phyloP scores from a whole-genome alignment of 139 green algal species.

The Haematococcus lacustris region DNA sequence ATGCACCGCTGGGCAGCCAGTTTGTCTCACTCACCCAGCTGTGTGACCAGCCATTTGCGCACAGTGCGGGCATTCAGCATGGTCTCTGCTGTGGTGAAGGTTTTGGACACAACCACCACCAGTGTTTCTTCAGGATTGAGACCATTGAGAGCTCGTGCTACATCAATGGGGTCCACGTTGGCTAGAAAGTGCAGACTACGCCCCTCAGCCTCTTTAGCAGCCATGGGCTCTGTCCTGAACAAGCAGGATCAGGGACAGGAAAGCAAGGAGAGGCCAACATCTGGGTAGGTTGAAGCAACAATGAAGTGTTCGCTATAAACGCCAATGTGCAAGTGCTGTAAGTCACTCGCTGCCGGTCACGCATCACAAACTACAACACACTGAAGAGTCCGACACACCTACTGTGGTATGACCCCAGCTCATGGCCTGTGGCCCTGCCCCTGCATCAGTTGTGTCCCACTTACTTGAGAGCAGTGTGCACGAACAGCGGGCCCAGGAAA shows the following conservation, averaged over 20 bases:
- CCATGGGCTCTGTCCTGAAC: conserved; percentile 53
- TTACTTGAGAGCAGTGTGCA: conserved; percentile 92
- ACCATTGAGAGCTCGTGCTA: conserved; percentile 76
- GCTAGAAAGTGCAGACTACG: conserved; percentile 90
- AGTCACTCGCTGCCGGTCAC: too few relatives aligned
- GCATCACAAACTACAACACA: too few relatives aligned
- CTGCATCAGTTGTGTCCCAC: too few relatives aligned
- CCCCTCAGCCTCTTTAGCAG: conserved; percentile 43
- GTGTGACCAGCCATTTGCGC: conserved; percentile 71
- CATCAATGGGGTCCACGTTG: conserved; percentile 98
- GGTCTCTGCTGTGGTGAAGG: conserved; percentile 99
- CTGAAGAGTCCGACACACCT: too few relatives aligned
- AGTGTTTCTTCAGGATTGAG: conserved; percentile 87
- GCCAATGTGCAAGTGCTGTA: too few relatives aligned
- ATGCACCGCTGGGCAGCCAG: too few relatives aligned
- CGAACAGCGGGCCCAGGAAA: conserved; percentile 95
- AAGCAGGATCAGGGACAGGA: too few relatives aligned
- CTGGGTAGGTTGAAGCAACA: too few relatives aligned
- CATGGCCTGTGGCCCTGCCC: too few relatives aligned
- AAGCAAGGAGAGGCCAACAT: too few relatives aligned
- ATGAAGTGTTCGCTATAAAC: too few relatives aligned
- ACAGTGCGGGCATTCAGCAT: conserved; percentile 98
- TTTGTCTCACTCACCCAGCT: conserved; percentile 66
- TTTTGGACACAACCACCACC: conserved; percentile 97
- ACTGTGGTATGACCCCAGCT: too few relatives aligned